Evolutionary conservation across 2,329 filamentous ascomycete genomes (phyloP).

Genomic region (Pseudocercospora macadamiae): DNA sequence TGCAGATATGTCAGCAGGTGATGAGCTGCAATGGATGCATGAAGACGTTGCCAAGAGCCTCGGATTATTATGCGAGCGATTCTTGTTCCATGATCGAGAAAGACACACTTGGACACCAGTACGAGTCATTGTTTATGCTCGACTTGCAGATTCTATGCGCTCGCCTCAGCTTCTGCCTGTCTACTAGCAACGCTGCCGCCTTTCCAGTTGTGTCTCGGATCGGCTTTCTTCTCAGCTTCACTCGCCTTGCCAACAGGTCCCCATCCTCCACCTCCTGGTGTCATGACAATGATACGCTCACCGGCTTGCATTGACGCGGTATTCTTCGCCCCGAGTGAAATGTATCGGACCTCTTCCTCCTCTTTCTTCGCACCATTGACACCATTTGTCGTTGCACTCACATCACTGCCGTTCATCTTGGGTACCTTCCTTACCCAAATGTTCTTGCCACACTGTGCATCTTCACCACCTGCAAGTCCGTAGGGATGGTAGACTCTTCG

Average conservation of each 20-base stretch:
- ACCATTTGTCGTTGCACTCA: slow-evolving; percentile 26
- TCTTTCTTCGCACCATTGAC: slow-evolving; percentile 15
- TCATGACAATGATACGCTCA: slow-evolving; percentile 76
- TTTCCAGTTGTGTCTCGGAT: slow-evolving; percentile 64
- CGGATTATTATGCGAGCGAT: too few relatives aligned
- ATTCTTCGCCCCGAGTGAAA: slow-evolving; percentile 80
- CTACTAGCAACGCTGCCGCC: slow-evolving; percentile 61
- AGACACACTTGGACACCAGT: too few relatives aligned
- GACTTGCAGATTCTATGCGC: too few relatives aligned
- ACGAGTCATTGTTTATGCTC: too few relatives aligned
- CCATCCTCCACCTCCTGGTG: slow-evolving; percentile 81
- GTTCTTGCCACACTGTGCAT: slow-evolving; percentile 78
- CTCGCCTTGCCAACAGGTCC: slow-evolving; percentile 63
- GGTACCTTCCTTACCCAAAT: slow-evolving; percentile 78
- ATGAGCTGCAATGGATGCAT: too few relatives aligned
- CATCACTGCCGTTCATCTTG: slow-evolving; percentile 38
- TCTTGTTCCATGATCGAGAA: too few relatives aligned
- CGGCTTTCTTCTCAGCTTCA: slow-evolving; percentile 47
- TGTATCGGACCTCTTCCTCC: slow-evolving; percentile 53
- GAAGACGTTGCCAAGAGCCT: too few relatives aligned
- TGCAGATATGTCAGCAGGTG: too few relatives aligned
- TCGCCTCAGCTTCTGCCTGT: slow-evolving; percentile 56
- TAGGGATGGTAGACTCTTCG: slow-evolving; percentile 76
- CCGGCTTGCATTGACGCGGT: slow-evolving; percentile 75
- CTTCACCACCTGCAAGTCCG: slow-evolving; percentile 79